These are phyloP conservation scores for Podila verticillata DNA, from an alignment of 192 early-diverging fungal species.

Conservation along the genomic window DNA sequence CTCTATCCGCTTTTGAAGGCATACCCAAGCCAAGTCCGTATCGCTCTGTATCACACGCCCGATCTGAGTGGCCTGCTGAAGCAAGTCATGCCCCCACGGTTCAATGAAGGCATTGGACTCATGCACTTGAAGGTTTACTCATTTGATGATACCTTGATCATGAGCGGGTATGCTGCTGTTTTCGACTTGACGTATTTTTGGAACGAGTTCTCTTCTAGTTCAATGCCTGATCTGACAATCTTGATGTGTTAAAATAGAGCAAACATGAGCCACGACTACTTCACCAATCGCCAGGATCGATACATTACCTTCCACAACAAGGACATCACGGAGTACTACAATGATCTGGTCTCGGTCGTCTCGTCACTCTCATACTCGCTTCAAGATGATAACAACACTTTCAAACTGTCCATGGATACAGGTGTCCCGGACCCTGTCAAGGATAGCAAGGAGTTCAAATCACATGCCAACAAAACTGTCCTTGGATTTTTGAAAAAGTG, in stretches of 20 bases:
- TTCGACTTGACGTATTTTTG: slow-evolving; percentile 1
- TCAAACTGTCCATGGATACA: slow-evolving; percentile 10
- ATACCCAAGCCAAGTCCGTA: slow-evolving; percentile 70
- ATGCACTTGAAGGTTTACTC: slow-evolving; percentile 95
- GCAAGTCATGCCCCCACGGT: slow-evolving; percentile 79
- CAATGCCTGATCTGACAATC: background rate
- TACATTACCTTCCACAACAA: slow-evolving; percentile 78
- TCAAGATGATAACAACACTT: slow-evolving; percentile 3
- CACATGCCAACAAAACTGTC: slow-evolving; percentile 60
- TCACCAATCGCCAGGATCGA: slow-evolving; percentile 94
- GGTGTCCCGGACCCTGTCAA: slow-evolving; percentile 66
- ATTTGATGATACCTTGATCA: slow-evolving; percentile 85
- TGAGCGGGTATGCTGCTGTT: slow-evolving; percentile 71
- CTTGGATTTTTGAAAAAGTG: slow-evolving; percentile 61
- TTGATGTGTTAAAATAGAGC: slow-evolving; percentile 67
- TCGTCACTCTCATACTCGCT: slow-evolving; percentile 69
- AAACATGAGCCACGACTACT: slow-evolving; percentile 94
- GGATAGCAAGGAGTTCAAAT: slow-evolving; percentile 64
- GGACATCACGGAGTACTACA: slow-evolving; percentile 76
- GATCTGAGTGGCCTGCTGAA: slow-evolving; percentile 76
- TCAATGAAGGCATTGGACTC: slow-evolving; percentile 93
- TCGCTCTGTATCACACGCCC: slow-evolving; percentile 92
- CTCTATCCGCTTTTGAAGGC: slow-evolving; percentile 69
- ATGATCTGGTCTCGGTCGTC: slow-evolving; percentile 70
- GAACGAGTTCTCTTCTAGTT: background rate